Evolutionary conservation across 805 yeast genomes (phyloP), one percentile per base, ranked within the genome.

Genomic region (Kregervanrija fluxuum): DNA sequence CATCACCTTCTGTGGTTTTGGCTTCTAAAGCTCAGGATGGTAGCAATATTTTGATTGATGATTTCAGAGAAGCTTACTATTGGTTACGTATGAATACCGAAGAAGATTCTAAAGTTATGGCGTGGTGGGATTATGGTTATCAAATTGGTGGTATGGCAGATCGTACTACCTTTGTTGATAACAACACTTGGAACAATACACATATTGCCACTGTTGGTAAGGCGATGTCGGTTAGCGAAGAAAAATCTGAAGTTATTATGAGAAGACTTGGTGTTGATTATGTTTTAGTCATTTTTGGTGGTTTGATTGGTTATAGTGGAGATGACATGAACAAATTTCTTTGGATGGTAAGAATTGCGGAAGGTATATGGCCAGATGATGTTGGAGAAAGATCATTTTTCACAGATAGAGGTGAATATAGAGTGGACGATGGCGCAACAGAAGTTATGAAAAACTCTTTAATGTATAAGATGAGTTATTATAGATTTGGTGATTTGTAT

Each of bases 121-220:
- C 97, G 10, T 93, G 99, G 99, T 93, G 99, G 99, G 99, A 95
- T 71, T 95, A 95, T 61, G 99, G 99, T 44, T 93, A 93, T 67
- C 99, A 93, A 71, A 93, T 93, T 59, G 99, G 99, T 56, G 99
- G 99, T 51, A 93, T 93, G 98, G 99, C 99, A 38, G 99, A 93
- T 68, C 80, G 99, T 61, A 91, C 98, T 52, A 93, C 99, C 5
- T 74, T 93, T 55, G 99, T 95, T 35, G 99, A 93, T 66, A 93
- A 93, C 76, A 93, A 93, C 69, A 93, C 99, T 10, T 93, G 99
- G 99, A 93, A 93, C 65, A 93, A 93, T 71, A 93, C 99, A 3
- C 99, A 93, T 64, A 95, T 93, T 66, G 99, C 99, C 54, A 89
- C 96, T 12, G 99, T 93, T 44, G 99, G 99, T 57, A 89, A 89